Conservation (phyloP, 2,329 filamentous ascomycete genomes). For the Trichoderma atrobrunneum region DNA sequence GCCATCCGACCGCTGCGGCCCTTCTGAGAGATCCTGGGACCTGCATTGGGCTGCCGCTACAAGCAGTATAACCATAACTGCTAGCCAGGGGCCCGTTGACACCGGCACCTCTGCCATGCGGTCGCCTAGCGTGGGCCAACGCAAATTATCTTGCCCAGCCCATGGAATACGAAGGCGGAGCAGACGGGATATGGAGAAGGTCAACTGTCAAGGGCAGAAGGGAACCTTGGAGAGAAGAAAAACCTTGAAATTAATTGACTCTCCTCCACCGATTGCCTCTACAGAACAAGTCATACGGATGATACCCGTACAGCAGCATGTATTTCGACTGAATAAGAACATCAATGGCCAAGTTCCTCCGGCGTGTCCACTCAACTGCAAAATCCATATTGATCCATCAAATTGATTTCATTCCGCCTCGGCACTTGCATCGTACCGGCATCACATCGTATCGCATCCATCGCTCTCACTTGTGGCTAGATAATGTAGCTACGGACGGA, state of each 20-base stretch:
- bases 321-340: too few species aligned
- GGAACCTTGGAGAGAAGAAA: neutral
- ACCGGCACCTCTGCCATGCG: neutral
- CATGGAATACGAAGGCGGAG: constrained; percentile 2
- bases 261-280: neutral
- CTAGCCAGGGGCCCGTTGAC: neutral
- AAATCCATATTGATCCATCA: too few species aligned
- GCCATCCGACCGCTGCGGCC: constrained; percentile 13
- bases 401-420: neutral
- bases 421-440: neutral
- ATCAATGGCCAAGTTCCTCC: neutral
- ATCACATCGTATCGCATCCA: neutral
- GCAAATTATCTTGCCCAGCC: neutral
- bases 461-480: neutral
- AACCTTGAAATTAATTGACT: neutral
- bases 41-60: constrained; percentile 4
- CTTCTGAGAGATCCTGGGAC: neutral
- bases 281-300: neutral
- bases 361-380: neutral
- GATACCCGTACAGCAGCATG: neutral
- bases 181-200: neutral
- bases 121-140: neutral
- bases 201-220: neutral
- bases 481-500: neutral
- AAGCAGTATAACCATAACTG: neutral